These are phyloP conservation scores for Tagetes erecta DNA, from an alignment of 129 eudicot species.

Conservation along the genomic window DNA sequence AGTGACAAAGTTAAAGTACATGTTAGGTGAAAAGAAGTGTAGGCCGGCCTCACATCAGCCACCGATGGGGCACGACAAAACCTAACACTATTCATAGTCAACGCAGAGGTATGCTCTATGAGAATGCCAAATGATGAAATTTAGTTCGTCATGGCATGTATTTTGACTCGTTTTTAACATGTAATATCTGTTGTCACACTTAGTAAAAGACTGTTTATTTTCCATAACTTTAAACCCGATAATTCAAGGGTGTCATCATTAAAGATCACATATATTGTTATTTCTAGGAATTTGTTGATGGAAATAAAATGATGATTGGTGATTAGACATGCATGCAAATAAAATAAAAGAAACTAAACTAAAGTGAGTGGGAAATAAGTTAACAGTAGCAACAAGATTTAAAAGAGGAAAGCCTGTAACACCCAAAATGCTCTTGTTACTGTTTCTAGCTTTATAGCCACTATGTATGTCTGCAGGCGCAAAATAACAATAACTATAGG, in stretches of 20 bases:
- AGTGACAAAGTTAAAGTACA: too few species aligned
- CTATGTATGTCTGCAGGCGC: slow-evolving; percentile 13
- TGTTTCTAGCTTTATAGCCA: slow-evolving; percentile 26
- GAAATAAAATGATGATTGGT: slow-evolving; percentile 34
- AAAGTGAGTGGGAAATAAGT: background rate
- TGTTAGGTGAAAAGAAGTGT: too few species aligned
- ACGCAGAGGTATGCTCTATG: too few species aligned
- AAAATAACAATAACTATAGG: slow-evolving; percentile 1
- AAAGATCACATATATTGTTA: background rate
- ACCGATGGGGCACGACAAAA: too few species aligned
- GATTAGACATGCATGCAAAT: slow-evolving; percentile 39
- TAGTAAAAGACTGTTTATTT: too few species aligned
- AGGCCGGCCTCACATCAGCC: too few species aligned
- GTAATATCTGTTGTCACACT: too few species aligned
- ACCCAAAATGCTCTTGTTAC: slow-evolving; percentile 37
- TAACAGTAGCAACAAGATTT: slow-evolving; percentile 13
- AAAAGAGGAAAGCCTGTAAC: slow-evolving; percentile 18
- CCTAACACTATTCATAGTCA: too few species aligned
- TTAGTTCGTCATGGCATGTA: too few species aligned
- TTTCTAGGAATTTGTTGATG: background rate
- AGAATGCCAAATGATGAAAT: too few species aligned
- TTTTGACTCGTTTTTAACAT: too few species aligned
- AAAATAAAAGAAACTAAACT: slow-evolving; percentile 17
- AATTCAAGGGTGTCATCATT: background rate
- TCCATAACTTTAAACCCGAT: too few species aligned